Base-by-base conservation (phyloP, 371 early-diverging fungal species). In the Phascolomyces articulosus region DNA sequence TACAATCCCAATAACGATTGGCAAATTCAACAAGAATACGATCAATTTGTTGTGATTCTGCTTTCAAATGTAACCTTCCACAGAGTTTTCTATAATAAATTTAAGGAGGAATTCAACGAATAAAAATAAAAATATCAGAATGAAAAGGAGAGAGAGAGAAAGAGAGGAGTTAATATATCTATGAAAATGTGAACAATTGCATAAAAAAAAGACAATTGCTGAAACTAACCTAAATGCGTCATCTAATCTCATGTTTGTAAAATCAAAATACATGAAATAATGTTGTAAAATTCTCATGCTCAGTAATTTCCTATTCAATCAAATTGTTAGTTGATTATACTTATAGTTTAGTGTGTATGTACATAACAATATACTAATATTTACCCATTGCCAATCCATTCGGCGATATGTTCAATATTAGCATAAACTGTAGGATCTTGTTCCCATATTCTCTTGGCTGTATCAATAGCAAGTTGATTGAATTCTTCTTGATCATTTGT, bases 41-140 rank as follows among this genome's bases (percentile, higher is more conserved):
- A 71, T 95, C 96, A 40, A 96, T 90, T 55, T 90, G 88, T 69
- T 97, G 98, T 3, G 96, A 87, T 78, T 97, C 98, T 8, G 94
- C 98, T 60, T 90, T 91, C 58, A 97, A 75, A 27, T 87, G 86
- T 0, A 96, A 77, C 27, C 91, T 89, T 34, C 85, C 79, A 64
- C 95, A 94, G 31, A 96, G 68, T 48, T 51, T 56, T 62, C 58
- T 67, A 24, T 34, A 6, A 34, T 34, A 34, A 34, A 28, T 11
- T 44, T 26, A 40, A 24, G 20, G 40, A 29, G n/a, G 40, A 7
- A 15, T 4, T n/a, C 3, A n/a, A 18, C 7, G 20, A 18, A 51
- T 51, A 18, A 44, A 0, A 18, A 44, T 44, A 44, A 44, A 16
- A 44, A 44, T 13, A 44, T 4, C 4, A 44, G 44, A 44, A 4